These are phyloP conservation scores for Grammothele lineata DNA, from an alignment of 768 basidiomycete species.

Conservation along the genomic window DNA sequence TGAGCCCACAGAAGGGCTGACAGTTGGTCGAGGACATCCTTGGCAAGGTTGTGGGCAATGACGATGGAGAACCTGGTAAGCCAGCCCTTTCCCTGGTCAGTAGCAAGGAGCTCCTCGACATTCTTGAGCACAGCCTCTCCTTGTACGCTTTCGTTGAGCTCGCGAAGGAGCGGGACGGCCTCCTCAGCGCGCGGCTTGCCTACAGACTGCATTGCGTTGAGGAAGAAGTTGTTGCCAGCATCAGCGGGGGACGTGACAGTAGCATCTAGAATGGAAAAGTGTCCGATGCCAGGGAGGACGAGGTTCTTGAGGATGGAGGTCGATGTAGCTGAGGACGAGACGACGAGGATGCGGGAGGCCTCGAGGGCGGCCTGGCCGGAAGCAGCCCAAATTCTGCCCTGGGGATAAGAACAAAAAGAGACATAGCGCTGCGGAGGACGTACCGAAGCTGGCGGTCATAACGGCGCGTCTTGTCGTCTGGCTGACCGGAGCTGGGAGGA, in stretches of 20 bases:
- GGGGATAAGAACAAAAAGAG: no score
- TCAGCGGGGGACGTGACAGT: conserved; percentile 61
- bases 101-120: conserved; percentile 16
- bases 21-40: conserved; percentile 50
- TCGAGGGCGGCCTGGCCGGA: conserved; percentile 90
- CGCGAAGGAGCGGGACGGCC: conserved; percentile 68
- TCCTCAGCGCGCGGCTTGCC: conserved; percentile 79
- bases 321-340: conserved; percentile 78
- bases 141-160: conserved; percentile 86
- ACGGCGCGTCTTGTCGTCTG: conserved; percentile 83
- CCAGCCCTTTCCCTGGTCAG: conserved; percentile 19
- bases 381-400: conserved; percentile 84
- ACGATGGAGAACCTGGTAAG: conserved; percentile 50
- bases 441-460: conserved; percentile 96
- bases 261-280: conserved; percentile 87
- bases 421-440: conserved; percentile 18
- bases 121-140: conserved; percentile 59
- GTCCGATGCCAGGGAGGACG: conserved; percentile 93
- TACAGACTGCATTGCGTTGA: conserved; percentile 70
- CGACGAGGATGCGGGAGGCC: conserved; percentile 72
- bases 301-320: conserved; percentile 94
- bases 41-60: conserved; percentile 78
- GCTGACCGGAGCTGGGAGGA: conserved; percentile 45
- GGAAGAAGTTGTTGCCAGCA: conserved; percentile 95
- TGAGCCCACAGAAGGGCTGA: conserved; percentile 67